Percentiles rank a stretch among this genome's conserved stretches.
These are phyloP conservation scores for Kickxella alabastrina DNA, from an alignment of 192 early-diverging fungal species.

Conservation along the genomic window DNA sequence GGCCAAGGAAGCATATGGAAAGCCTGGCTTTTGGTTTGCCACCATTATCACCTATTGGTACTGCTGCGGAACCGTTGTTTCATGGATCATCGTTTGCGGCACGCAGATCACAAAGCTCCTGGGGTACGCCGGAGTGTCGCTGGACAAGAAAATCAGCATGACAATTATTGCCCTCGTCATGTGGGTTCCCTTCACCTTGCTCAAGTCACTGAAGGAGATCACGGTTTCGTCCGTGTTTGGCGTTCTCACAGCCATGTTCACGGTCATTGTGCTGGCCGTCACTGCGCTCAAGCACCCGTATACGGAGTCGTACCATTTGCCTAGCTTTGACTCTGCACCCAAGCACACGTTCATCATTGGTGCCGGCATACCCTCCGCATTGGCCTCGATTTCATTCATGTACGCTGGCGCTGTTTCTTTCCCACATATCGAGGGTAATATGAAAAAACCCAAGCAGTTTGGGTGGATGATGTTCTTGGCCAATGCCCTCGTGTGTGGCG, in stretches of 20 bases:
- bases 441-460: conserved; percentile 68
- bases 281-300: conserved; percentile 38
- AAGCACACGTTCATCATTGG: conserved; percentile 58
- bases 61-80: conserved; percentile 63
- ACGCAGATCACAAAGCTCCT: conserved; percentile 61
- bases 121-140: conserved; percentile 34
- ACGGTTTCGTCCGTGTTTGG: conserved; percentile 71
- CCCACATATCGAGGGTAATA: conserved; percentile 78
- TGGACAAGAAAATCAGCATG: conserved; percentile 59
- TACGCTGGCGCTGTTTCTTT: conserved; percentile 82
- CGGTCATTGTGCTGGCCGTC: conserved; percentile 51
- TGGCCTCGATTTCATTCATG: conserved; percentile 78
- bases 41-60: conserved; percentile 54
- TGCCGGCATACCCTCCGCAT: conserved; percentile 66
- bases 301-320: conserved; percentile 34
- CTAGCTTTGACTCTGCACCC: conserved; percentile 24
- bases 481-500: conserved; percentile 60
- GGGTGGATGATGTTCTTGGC: conserved; percentile 60
- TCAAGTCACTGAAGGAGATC: conserved; percentile 78
- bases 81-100: conserved; percentile 75
- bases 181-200: conserved; percentile 71
- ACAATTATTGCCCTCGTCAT: conserved; percentile 61
- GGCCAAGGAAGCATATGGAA: conserved; percentile 67
- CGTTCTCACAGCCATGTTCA: conserved; percentile 65
- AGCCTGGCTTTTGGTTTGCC: conserved; percentile 57